Conservation (phyloP, 2,329 filamentous ascomycete species). For the Talaromyces rugulosus region DNA sequence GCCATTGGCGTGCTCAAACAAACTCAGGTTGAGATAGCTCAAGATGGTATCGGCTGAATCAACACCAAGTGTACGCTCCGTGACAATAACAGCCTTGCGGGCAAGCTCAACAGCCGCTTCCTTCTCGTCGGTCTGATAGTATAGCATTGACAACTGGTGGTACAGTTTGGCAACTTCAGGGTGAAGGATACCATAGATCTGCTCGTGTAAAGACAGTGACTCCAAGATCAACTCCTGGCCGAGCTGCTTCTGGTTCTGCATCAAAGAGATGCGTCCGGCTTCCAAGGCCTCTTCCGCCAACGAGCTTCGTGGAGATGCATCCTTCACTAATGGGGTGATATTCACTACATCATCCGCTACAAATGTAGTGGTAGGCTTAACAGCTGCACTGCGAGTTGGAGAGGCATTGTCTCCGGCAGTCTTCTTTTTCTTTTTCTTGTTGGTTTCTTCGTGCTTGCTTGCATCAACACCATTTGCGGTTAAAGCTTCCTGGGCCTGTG, state of each 20-base stretch:
- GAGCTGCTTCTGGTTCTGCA: constrained; percentile 91
- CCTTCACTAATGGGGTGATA: constrained; percentile 90
- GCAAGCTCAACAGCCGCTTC: constrained; percentile 91
- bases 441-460: constrained; percentile 22
- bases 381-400: constrained; percentile 39
- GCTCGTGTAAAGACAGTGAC: constrained; percentile 91
- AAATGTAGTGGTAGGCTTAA: constrained; percentile 61
- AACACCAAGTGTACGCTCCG: constrained; percentile 87
- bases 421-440: constrained; percentile 57
- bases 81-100: constrained; percentile 92
- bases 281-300: constrained; percentile 94
- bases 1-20: constrained; percentile 89
- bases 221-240: constrained; percentile 95
- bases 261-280: constrained; percentile 90
- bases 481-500: constrained; percentile 29
- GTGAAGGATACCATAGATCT: constrained; percentile 96
- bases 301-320: constrained; percentile 83
- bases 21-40: constrained; percentile 89
- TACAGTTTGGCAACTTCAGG: constrained; percentile 95
- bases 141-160: constrained; percentile 90
- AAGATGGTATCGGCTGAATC: constrained; percentile 92
- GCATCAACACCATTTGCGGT: constrained; percentile 34
- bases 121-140: constrained; percentile 98
- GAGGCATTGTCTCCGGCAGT: constrained; percentile 43
- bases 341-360: constrained; percentile 82